phyloP scores from a whole-genome alignment of 345 rosid genomes.

The Citrus sp. region DNA sequence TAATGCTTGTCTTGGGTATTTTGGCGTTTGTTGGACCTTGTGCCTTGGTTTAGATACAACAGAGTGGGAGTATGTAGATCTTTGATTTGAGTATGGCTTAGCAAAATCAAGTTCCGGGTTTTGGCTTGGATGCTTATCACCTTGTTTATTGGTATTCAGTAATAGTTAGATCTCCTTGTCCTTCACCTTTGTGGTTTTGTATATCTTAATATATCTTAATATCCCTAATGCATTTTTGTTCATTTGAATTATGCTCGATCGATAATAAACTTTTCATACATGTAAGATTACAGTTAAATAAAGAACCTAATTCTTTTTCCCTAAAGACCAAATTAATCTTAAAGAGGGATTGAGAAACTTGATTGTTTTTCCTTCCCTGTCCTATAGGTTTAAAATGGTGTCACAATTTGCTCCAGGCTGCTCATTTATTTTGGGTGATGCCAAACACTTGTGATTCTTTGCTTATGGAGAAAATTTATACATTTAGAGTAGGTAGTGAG shows the following conservation, averaged over 20 bases:
- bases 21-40: neutral
- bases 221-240: too few relatives aligned
- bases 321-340: neutral
- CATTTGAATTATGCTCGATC: neutral
- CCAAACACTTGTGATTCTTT: neutral
- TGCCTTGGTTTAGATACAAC: neutral
- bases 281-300: too few relatives aligned
- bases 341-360: neutral
- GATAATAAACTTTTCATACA: too few relatives aligned
- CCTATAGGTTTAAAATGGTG: neutral
- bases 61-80: neutral
- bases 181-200: neutral
- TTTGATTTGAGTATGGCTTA: neutral
- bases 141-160: neutral
- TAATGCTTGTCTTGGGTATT: neutral
- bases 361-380: too few relatives aligned
- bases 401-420: neutral
- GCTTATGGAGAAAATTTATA: neutral
- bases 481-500: neutral
- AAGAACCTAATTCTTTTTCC: neutral
- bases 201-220: too few relatives aligned
- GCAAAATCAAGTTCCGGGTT: neutral
- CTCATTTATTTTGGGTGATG: neutral
- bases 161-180: neutral
- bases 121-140: neutral